Conservation (phyloP, 352 stramenopile genomes). For the Globisporangium barbulae region DNA sequence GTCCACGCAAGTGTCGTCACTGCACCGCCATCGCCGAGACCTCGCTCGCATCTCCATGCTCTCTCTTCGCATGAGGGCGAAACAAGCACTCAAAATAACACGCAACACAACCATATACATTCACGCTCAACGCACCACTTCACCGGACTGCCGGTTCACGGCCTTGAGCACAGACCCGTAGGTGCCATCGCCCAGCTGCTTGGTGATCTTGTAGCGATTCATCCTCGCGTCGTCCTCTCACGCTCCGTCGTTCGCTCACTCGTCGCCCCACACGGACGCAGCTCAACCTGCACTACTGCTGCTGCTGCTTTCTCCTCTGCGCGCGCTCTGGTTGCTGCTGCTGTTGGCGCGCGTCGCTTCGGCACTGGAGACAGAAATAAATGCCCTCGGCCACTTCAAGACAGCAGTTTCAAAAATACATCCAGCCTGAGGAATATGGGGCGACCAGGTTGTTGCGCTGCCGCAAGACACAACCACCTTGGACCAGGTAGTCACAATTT, state of each 20-base stretch:
- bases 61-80: background rate
- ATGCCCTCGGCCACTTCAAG: background rate
- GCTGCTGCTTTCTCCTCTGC: background rate
- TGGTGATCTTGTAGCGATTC: conserved; percentile 95
- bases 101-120: background rate
- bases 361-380: background rate
- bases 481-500: background rate
- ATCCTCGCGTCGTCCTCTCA: conserved; percentile 28
- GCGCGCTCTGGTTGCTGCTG: background rate
- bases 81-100: background rate
- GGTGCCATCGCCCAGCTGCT: conserved; percentile 94
- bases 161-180: conserved; percentile 95
- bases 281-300: background rate
- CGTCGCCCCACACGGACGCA: background rate
- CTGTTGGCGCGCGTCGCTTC: background rate
- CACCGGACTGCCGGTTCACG: conserved; percentile 90
- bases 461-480: too few species aligned
- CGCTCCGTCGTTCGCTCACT: background rate
- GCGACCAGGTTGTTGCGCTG: background rate
- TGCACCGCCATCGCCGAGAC: too few species aligned
- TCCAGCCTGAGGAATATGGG: background rate
- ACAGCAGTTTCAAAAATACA: conserved; percentile 4
- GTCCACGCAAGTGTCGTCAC: too few species aligned
- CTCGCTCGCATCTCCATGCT: background rate
- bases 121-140: conserved; percentile 70